Base-by-base conservation (phyloP, 1,139 yeast genomes). In the Torulaspora globosa region DNA sequence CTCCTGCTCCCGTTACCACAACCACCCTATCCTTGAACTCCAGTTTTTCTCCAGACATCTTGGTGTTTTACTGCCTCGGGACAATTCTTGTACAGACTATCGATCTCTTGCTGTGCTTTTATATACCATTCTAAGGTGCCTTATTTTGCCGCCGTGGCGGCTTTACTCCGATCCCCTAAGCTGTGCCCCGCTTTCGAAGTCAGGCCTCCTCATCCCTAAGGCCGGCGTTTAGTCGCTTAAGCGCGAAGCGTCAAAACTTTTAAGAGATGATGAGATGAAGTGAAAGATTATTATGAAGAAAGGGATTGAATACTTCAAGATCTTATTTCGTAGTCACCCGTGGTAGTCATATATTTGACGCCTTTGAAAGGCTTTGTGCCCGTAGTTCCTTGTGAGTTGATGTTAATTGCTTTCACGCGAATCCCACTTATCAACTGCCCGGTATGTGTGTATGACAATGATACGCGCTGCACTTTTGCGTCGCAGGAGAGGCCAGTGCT, bases 1-100 rank as follows among this genome's bases (percentile, higher is more conserved):
- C 97, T 55, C 98, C 98, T 43, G 97, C 95, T 39, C 97, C 98
- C 48, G 97, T 92, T 66, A 92, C 82, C 53, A 89, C 79, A 29
- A 88, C 97, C 42, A 89, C 97, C 66, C 84, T 82, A 62, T 81
- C 88, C 59, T 85, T 84, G 62, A 82, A 87, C 9, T 31, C 24
- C 26, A 44, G 32, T 21, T 31, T 39, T 14, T 40, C 43, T 16
- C 35, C 38, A 30, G 33, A 37, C 47, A 44, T 44, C n/a, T 28
- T 31, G 12, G 8, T 16, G 10, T 7, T n/a, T 5, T 26, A 26
- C 12, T 26, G 3, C 12, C 12, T 26, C 29, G n/a, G n/a, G 29
- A 26, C 12, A 26, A 2, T n/a, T 21, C 23, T 6, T 5, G 23
- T 21, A 21, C 23, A 21, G 29, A 26, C 3, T 10, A 26, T 3